Percentiles rank a stretch among this genome's conserved stretches.
These are phyloP conservation scores for Agaricus subrufescens DNA, from an alignment of 768 basidiomycete species.

Conservation along the genomic window DNA sequence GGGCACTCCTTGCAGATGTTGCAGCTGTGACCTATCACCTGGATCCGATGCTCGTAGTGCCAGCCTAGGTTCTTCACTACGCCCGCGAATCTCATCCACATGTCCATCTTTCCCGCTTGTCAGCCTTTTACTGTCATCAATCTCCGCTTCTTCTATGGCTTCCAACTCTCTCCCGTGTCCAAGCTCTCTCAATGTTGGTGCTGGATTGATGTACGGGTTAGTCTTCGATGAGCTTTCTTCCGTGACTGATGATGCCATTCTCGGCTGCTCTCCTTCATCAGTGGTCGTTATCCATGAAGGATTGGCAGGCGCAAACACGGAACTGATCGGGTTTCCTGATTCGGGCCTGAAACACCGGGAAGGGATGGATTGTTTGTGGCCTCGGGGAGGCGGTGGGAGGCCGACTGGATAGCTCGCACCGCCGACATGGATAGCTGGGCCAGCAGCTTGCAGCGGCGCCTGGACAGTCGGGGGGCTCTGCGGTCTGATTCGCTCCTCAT, in stretches of 20 bases:
- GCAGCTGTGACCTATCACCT: background rate
- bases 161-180: conserved; percentile 10
- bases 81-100: background rate
- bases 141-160: background rate
- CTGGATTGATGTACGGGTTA: conserved; percentile 46
- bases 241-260: conserved; percentile 8
- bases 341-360: conserved; percentile 11
- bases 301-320: background rate
- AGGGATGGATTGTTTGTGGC: conserved; percentile 16
- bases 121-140: background rate
- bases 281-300: background rate
- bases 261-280: background rate
- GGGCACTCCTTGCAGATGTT: background rate
- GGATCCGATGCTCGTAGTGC: conserved; percentile 1
- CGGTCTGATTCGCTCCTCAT: conserved; percentile 46
- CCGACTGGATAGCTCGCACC: conserved; percentile 32
- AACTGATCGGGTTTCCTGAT: conserved; percentile 6
- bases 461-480: conserved; percentile 5
- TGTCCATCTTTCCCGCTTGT: background rate
- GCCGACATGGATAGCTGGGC: background rate
- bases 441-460: background rate
- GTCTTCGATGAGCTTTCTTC: conserved; percentile 12
- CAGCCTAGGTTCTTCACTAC: conserved; percentile 8
- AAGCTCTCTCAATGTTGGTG: conserved; percentile 30
- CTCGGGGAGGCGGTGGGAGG: conserved; percentile 51